Conservation (phyloP, 2,329 filamentous ascomycete species). For the Rutstroemia sp. region DNA sequence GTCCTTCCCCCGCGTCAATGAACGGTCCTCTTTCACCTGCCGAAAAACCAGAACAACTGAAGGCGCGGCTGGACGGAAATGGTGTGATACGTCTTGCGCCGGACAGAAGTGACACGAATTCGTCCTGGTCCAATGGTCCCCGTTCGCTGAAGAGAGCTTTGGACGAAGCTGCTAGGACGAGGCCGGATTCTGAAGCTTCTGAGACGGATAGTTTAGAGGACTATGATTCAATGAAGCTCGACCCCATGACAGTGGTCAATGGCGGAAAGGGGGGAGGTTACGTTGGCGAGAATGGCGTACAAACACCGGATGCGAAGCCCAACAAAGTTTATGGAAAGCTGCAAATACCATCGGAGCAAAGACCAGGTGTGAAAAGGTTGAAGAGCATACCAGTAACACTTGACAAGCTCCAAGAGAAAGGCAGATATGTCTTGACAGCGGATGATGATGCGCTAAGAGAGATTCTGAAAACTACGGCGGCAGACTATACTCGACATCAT, state of each 20-base stretch:
- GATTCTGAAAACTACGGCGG: conserved; percentile 21
- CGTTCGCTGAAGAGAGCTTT: conserved; percentile 24
- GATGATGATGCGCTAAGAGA: conserved; percentile 23
- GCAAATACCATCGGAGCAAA: conserved; percentile 8
- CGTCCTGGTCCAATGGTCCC: conserved; percentile 13
- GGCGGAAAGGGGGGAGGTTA: conserved; percentile 30
- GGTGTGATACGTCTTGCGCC: conserved; percentile 16
- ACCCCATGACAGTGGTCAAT: conserved; percentile 23
- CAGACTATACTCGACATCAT: conserved; percentile 21
- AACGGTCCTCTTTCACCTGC: conserved; percentile 10
- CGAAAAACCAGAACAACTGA: conserved; percentile 15
- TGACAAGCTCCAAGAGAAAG: conserved; percentile 24
- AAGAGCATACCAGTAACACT: conserved; percentile 27
- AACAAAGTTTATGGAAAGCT: conserved; percentile 18
- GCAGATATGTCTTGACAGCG: conserved; percentile 24
- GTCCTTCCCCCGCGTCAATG: background rate
- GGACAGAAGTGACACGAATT: conserved; percentile 7
- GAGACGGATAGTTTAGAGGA: conserved; percentile 27
- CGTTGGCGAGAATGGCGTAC: conserved; percentile 16
- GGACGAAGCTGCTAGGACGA: conserved; percentile 9
- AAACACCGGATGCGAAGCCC: conserved; percentile 3
- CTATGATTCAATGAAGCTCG: conserved; percentile 25
- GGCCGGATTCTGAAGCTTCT: conserved; percentile 12
- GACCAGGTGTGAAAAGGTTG: conserved; percentile 10
- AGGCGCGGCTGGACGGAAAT: conserved; percentile 18